phyloP scores from a whole-genome alignment of 345 rosid species.

The Hibiscus mutabilis region DNA sequence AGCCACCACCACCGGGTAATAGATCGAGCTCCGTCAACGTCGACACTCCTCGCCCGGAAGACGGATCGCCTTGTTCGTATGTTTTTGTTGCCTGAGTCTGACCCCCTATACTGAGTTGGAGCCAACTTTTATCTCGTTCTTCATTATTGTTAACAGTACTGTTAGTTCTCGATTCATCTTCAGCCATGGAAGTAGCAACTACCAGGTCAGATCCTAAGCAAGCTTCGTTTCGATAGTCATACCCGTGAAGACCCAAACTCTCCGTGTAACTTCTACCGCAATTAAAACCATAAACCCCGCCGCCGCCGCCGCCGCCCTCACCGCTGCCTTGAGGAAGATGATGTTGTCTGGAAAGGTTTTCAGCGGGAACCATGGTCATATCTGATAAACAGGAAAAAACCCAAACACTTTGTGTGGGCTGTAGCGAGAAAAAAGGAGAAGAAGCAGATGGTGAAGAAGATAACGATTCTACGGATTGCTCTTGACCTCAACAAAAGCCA shows the following conservation, averaged over 20 bases:
- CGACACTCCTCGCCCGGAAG: slow-evolving; percentile 23
- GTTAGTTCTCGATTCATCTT: slow-evolving; percentile 74
- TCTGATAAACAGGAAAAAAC: slow-evolving; percentile 26
- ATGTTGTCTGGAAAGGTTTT: slow-evolving; percentile 28
- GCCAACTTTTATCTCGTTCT: slow-evolving; percentile 60
- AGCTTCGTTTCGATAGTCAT: slow-evolving; percentile 34
- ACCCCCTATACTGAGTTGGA: slow-evolving; percentile 67
- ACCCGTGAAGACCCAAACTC: slow-evolving; percentile 27
- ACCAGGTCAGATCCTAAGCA: slow-evolving; percentile 43
- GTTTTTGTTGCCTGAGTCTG: slow-evolving; percentile 14
- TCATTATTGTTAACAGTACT: slow-evolving; percentile 23
- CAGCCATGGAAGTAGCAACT: slow-evolving; percentile 54
- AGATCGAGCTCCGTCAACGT: slow-evolving; percentile 63
- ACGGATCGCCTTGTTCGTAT: slow-evolving; percentile 24
- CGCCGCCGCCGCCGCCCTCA: slow-evolving; percentile 23
- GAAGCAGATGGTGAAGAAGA: not conserved
- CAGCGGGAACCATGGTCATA: slow-evolving; percentile 68
- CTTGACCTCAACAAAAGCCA: too few species aligned
- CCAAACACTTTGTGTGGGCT: slow-evolving; percentile 7
- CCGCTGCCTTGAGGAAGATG: slow-evolving; percentile 9
- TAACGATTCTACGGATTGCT: too few species aligned
- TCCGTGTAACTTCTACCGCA: slow-evolving; percentile 22
- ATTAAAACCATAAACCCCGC: slow-evolving; percentile 28
- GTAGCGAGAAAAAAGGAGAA: not conserved
- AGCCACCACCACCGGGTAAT: slow-evolving; percentile 29